phyloP scores from a whole-genome alignment of 2,329 filamentous ascomycete genomes.

The Trichoderma oligosporum region DNA sequence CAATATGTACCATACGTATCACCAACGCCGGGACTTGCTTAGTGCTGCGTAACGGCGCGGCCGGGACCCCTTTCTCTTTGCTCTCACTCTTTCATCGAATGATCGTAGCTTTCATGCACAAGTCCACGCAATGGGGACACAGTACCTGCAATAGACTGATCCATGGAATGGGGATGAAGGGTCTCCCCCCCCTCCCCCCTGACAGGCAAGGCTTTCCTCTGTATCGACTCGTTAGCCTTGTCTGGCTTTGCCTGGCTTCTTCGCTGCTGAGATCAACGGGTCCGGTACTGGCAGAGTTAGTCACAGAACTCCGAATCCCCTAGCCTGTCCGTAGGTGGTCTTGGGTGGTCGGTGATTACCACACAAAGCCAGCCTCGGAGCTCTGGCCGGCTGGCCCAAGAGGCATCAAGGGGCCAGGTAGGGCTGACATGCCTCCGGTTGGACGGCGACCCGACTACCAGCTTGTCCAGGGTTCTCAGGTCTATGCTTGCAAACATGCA shows the following conservation, averaged over 20 bases:
- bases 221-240: constrained; percentile 19
- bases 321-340: constrained; percentile 1
- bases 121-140: neutral
- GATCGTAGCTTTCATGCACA: constrained; percentile 9
- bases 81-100: neutral
- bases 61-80: constrained; percentile 2
- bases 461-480: constrained; percentile 22
- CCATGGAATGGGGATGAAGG: constrained; percentile 16
- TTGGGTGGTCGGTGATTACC: constrained; percentile 9
- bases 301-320: constrained; percentile 1
- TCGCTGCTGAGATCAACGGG: constrained; percentile 19
- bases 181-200: constrained; percentile 1
- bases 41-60: constrained; percentile 8
- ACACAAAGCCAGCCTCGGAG: constrained; percentile 16
- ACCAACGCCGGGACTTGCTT: neutral
- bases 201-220: constrained; percentile 17
- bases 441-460: constrained; percentile 19
- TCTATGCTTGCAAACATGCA: constrained; percentile 26
- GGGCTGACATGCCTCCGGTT: constrained; percentile 20
- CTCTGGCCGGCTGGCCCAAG: constrained; percentile 19
- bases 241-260: constrained; percentile 10
- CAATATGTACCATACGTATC: neutral
- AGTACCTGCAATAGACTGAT: constrained; percentile 8
- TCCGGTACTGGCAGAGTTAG: constrained; percentile 15
- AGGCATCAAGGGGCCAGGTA: constrained; percentile 19